These are phyloP conservation scores for Gelatoporia subvermispora DNA, from an alignment of 768 basidiomycete genomes.

Conservation along the genomic window DNA sequence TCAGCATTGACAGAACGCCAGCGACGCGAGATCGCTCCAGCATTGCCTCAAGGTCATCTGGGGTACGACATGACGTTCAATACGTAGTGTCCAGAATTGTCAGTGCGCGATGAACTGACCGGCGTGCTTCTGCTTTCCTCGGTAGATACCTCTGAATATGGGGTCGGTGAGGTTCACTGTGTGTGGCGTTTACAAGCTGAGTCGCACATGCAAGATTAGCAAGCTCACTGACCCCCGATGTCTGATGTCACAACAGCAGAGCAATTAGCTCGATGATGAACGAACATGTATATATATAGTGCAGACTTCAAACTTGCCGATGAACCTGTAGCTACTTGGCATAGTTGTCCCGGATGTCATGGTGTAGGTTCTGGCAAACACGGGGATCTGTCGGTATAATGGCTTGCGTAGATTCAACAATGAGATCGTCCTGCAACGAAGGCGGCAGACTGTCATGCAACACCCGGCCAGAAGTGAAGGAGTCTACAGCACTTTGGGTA, in stretches of 20 bases:
- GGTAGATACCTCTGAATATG: slow-evolving; percentile 49
- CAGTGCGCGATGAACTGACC: slow-evolving; percentile 26
- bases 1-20: slow-evolving; percentile 66
- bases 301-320: slow-evolving; percentile 19
- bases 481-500: too few relatives aligned
- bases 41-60: slow-evolving; percentile 62
- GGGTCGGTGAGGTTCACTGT: slow-evolving; percentile 54
- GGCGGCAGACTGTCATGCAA: too few relatives aligned
- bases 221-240: neutral
- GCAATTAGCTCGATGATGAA: too few relatives aligned
- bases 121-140: slow-evolving; percentile 45
- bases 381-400: too few relatives aligned
- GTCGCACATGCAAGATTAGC: neutral
- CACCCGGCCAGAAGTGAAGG: too few relatives aligned
- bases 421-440: too few relatives aligned
- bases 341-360: too few relatives aligned
- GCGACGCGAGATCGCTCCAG: slow-evolving; percentile 50
- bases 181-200: neutral
- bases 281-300: neutral
- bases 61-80: too few relatives aligned
- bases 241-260: neutral
- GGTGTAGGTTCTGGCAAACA: too few relatives aligned
- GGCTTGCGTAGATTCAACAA: too few relatives aligned
- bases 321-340: slow-evolving; percentile 24
- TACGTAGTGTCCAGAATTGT: slow-evolving; percentile 21